Percentiles rank a stretch among this genome's conserved stretches.
Evolutionary conservation across 805 yeast genomes (phyloP).

Genomic region (Cyberlindnera suaveolens): DNA sequence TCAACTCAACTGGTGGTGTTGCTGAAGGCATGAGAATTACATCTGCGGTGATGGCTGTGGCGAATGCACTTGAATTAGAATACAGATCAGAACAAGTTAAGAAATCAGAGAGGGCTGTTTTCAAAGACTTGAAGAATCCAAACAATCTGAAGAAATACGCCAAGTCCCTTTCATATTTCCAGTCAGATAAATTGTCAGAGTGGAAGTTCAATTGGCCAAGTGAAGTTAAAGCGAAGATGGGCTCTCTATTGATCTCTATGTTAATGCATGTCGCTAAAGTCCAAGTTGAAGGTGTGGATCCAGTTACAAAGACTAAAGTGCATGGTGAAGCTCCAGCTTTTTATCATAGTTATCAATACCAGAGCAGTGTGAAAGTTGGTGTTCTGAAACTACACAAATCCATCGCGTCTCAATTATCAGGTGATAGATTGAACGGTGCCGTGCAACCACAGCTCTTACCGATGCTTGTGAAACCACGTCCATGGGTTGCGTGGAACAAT

Average conservation of each 20-base stretch:
- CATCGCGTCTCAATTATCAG: conserved; percentile 59
- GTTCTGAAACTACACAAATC: conserved; percentile 69
- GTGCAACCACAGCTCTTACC: conserved; percentile 86
- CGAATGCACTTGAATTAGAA: conserved; percentile 80
- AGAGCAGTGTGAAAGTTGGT: conserved; percentile 74
- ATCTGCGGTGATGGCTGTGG: conserved; percentile 73
- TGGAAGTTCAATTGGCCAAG: conserved; percentile 47
- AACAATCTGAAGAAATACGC: conserved; percentile 24
- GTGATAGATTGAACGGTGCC: conserved; percentile 55
- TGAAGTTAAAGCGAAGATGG: conserved; percentile 61
- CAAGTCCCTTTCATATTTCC: conserved; percentile 25
- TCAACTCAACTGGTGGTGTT: conserved; percentile 69
- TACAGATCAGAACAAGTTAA: conserved; percentile 64
- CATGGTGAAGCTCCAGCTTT: conserved; percentile 83
- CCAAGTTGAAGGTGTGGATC: conserved; percentile 74
- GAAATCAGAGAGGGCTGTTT: conserved; percentile 47
- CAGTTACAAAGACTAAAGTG: conserved; percentile 62
- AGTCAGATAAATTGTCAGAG: conserved; percentile 31
- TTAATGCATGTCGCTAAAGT: conserved; percentile 80
- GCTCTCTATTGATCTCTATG: conserved; percentile 70
- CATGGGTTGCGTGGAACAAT: conserved; percentile 74
- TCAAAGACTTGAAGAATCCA: conserved; percentile 42
- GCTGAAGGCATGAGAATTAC: conserved; percentile 81
- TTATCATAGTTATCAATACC: conserved; percentile 79
- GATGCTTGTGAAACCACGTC: conserved; percentile 85